Percentiles rank a stretch among this genome's conserved stretches.
phyloP scores from a whole-genome alignment of 306 rosid species.

The Inga laurina region DNA sequence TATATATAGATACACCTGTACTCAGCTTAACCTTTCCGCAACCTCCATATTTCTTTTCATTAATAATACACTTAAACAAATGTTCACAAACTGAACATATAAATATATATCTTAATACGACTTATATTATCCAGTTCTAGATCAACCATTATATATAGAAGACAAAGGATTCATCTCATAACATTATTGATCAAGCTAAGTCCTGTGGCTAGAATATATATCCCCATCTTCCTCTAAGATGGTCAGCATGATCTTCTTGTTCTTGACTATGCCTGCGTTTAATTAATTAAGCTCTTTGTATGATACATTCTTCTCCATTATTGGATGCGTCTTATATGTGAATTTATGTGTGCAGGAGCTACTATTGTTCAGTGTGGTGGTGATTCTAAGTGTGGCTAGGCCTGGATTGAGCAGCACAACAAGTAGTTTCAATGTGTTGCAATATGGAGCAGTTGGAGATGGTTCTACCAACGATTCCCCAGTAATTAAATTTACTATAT shows the following conservation, averaged over 20 bases:
- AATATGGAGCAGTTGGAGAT: constrained; percentile 59
- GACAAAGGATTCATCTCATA: neutral
- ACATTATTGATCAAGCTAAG: neutral
- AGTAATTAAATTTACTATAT: constrained; percentile 24
- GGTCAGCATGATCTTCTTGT: constrained; percentile 1
- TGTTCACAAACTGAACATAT: neutral
- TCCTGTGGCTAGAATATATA: neutral
- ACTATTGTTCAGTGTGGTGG: constrained; percentile 12
- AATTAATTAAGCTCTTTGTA: neutral
- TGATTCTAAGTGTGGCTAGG: constrained; percentile 33
- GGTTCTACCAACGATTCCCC: constrained; percentile 51
- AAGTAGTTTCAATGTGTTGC: constrained; percentile 44
- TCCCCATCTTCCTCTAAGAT: neutral
- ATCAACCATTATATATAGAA: neutral
- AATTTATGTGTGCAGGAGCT: constrained; percentile 27
- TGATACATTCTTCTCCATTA: neutral
- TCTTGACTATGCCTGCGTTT: neutral
- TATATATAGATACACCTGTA: constrained; percentile 36
- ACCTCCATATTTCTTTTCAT: constrained; percentile 14
- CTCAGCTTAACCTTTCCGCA: constrained; percentile 39
- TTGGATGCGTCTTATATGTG: neutral
- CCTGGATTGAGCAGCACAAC: constrained; percentile 41
- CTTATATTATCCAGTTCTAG: neutral
- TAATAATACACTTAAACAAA: neutral
- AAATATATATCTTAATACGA: neutral